Percentiles rank a stretch among this genome's conserved stretches.
Evolutionary conservation across 345 rosid genomes (phyloP).

Genomic region (Corymbia maculata): DNA sequence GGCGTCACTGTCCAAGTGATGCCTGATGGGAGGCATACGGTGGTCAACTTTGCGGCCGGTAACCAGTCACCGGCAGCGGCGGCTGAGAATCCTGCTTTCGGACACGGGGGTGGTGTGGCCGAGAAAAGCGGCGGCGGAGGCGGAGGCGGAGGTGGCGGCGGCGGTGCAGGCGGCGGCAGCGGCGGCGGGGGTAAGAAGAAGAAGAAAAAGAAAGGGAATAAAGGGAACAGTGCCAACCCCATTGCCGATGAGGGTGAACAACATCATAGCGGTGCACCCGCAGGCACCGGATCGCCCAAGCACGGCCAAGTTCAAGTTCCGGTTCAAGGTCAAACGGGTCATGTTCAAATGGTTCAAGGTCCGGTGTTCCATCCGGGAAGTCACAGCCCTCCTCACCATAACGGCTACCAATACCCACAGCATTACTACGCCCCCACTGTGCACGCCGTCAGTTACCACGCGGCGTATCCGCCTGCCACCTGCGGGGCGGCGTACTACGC

Average conservation of each 20-base stretch:
- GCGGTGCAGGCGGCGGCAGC: slow-evolving; percentile 4
- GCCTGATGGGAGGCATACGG: slow-evolving; percentile 12
- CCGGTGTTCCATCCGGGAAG: slow-evolving; percentile 6
- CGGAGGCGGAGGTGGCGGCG: not conserved
- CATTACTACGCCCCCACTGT: slow-evolving; percentile 24
- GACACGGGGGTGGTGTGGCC: slow-evolving; percentile 6
- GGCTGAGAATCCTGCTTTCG: slow-evolving; percentile 2
- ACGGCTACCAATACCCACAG: slow-evolving; percentile 10
- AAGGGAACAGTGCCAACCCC: slow-evolving; percentile 15
- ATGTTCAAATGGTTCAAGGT: slow-evolving; percentile 1
- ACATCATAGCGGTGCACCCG: slow-evolving; percentile 7
- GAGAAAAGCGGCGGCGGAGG: not conserved
- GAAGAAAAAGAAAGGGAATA: slow-evolving; percentile 55
- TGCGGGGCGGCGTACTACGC: slow-evolving; percentile 18
- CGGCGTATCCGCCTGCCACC: slow-evolving; percentile 29
- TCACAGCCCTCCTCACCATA: slow-evolving; percentile 33
- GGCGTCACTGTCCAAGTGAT: not conserved
- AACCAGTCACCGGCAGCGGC: slow-evolving; percentile 21
- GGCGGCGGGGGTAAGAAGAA: slow-evolving; percentile 57
- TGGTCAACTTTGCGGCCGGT: not conserved
- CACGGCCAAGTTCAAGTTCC: not conserved
- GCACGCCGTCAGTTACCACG: slow-evolving; percentile 43
- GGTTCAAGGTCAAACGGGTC: not conserved
- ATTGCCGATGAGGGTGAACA: slow-evolving; percentile 3
- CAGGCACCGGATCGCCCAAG: slow-evolving; percentile 14